Evolutionary conservation across 1,284 basidiomycete species (phyloP), one percentile per base, ranked within the genome.

Genomic region (Calocybe gambosa): DNA sequence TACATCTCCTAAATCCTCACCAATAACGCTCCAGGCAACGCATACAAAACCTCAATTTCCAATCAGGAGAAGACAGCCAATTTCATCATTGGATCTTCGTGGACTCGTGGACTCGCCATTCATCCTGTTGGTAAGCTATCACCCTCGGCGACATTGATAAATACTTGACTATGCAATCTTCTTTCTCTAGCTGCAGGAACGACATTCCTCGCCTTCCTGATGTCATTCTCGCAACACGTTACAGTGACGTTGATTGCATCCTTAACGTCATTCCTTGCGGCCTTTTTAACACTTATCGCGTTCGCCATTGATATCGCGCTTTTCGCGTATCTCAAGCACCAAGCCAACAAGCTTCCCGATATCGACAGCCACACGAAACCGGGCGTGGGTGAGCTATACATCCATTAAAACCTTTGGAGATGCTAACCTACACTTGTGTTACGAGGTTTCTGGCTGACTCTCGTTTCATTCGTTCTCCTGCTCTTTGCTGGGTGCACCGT

Each of bases 301-400:
- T 86, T 88, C 59, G 73, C 74, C 29, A 76, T 83, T 58, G 85
- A 89, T 60, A 81, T 89, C 54, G 82, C 82, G n/a, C 73, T 89
- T 13, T 82, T 70, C 55, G 78, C 69, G 1, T 78, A 71, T 49
- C 71, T 82, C 43, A 78, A 75, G 58, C 69, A 80, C 49, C 64
- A 80, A 53, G 69, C 82, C 50, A 60, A 63, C 39, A 70, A 74
- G 42, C 66, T 86, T 15, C 52, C 61, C 21, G 68, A 68, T 43
- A 65, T 75, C 16, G 54, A 51, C 20, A 65, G 67, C 2, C 62
- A 61, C 31, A 82, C 80, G 9, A 65, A 67, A 47, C 71, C 81
- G n/a, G 78, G 70, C 10, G 75, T 77, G 45, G 85, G 84, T 82
- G 55, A 43, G 73, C 61, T 12, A 42, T 19, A 9, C 28, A 42